phyloP scores from a whole-genome alignment of 1,139 yeast genomes.

The Saccharomyces hybrid region DNA sequence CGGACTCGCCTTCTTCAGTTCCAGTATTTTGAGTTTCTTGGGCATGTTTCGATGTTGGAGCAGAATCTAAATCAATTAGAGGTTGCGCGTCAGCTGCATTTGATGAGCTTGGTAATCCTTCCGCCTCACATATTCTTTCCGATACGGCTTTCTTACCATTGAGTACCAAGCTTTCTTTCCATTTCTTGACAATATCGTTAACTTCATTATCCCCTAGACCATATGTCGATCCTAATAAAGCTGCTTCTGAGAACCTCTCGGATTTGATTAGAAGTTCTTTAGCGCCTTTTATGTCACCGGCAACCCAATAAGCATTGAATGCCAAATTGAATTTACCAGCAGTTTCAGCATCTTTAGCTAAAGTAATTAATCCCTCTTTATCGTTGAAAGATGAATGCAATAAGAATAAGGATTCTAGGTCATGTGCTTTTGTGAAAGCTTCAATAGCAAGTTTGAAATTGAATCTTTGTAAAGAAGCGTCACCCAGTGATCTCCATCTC shows the following conservation, averaged over 20 bases:
- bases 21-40: constrained; percentile 12
- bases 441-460: constrained; percentile 74
- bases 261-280: constrained; percentile 59
- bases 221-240: constrained; percentile 71
- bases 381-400: constrained; percentile 78
- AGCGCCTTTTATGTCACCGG: constrained; percentile 62
- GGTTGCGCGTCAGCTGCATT: constrained; percentile 25
- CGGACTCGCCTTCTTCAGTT: constrained; percentile 7
- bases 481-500: constrained; percentile 92
- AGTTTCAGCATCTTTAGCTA: constrained; percentile 58
- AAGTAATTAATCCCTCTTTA: constrained; percentile 46
- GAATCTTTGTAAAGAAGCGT: constrained; percentile 71
- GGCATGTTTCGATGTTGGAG: constrained; percentile 11
- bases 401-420: constrained; percentile 72
- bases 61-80: constrained; percentile 33
- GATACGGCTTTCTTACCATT: constrained; percentile 54
- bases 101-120: constrained; percentile 22
- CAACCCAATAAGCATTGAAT: constrained; percentile 84
- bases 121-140: constrained; percentile 45
- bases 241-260: constrained; percentile 76
- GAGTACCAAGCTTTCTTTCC: constrained; percentile 55
- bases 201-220: constrained; percentile 44
- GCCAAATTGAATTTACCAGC: constrained; percentile 84
- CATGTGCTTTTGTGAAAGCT: constrained; percentile 73
- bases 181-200: constrained; percentile 44